Evolutionary conservation across 441 rosid genomes (phyloP), one percentile per base, ranked within the genome.

Genomic region (Adansonia gregorii): DNA sequence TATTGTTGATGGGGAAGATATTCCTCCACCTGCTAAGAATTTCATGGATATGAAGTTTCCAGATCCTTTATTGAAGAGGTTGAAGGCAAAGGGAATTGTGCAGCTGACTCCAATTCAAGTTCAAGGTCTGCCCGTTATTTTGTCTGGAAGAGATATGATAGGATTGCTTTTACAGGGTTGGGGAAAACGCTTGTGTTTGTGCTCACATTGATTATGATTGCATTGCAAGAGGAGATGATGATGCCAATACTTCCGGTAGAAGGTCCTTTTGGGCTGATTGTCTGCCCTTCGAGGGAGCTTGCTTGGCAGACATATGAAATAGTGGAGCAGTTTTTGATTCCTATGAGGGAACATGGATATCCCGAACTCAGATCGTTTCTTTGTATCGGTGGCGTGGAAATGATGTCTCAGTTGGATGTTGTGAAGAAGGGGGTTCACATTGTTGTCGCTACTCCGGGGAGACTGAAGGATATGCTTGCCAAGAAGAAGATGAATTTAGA

Each of bases 61-160:
- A 0, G 91, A 85, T 45, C 93, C 95, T 0, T 78, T 89, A 86
- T 80, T 92, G 76, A 92, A 85, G 82, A 92, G 46, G 49, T 81
- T 94, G 76, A 95, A 90, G 82, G 95, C 79, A 48, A 93, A 90
- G 83, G 95, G 98, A n/a, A 93, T 95, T 7, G 92, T 95, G 84
- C 99, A 93, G 83, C 99, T 98, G 0, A 95, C 97, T 20, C 99
- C 98, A 0, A 95, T 95, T 61, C 99, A 95, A 83, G 96, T 95
- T 43, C 99, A 93, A 81, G 98, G 97, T 19, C 91, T 95, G 74
- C 99, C 98, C 8, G 99, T 92, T 75, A 83, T 91, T 67, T 79
- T 95, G 70, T 70, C 94, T 0, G 98, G 98, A 10, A 86, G 98
- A 74, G 98, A 95, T 77, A 95, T 93, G 98, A 90, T 90, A 94